Base-by-base conservation (phyloP, 2,329 filamentous ascomycete genomes). In the Sporothrix curviconia region DNA sequence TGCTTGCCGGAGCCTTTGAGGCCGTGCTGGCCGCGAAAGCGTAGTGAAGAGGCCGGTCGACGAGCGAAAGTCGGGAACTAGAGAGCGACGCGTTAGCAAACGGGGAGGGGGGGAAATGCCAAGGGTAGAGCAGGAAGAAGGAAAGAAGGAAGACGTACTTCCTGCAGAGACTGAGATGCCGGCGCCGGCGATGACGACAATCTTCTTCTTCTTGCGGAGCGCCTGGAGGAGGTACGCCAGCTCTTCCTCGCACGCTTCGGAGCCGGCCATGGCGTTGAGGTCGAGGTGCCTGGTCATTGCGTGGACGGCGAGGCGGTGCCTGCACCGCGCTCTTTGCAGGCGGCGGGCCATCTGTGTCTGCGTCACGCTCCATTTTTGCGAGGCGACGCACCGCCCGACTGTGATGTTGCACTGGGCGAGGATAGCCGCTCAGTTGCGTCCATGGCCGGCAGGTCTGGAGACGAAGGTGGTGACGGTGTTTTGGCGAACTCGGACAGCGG, bases 111-210 rank as follows among this genome's bases (percentile, higher is more conserved):
- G 25, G 34, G 32, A 17, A 25, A 37, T n/a, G n/a, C n/a, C 5
- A 15, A 30, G 19, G 36, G 37, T 15, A 36, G 6, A 25, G 15
- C 6, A 28, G 19, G 19, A 24, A 30, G 9, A n/a, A 8, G 19
- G 14, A 11, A 15, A 17, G n/a, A n/a, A n/a, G n/a, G 15, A 25
- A 6, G 19, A 53, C 65, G 83, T 79, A 89, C 85, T 95, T 62
- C 94, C 94, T 64, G 94, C 92, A 55, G 92, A 92, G 53, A 96
- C 94, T 39, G 94, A 97, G 66, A 99, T 99, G 61, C 94, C 94
- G 62, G 94, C 94, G 59, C 94, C 94, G 47, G 92, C 94, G 70
- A 99, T 89, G 53, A 97, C 90, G 34, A 99, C 90, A 69, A 99
- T 95, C 76, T 96, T 96, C 74, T 92, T 89, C 77, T 94, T 94